phyloP scores from a whole-genome alignment of 2,329 filamentous ascomycete genomes.

The Curvularia eragrostidis region DNA sequence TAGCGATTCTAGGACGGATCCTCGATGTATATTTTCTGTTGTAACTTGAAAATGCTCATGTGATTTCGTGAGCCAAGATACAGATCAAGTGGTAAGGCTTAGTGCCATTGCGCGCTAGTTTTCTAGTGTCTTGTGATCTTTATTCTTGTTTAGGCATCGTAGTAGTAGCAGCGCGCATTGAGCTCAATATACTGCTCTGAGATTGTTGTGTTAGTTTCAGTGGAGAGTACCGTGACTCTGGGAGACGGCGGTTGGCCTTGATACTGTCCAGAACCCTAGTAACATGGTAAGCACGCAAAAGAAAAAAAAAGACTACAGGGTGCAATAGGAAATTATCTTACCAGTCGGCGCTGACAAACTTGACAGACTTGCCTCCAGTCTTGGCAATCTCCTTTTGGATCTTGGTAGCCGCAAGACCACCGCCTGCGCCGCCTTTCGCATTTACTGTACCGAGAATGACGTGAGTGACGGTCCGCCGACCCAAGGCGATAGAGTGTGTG shows the following conservation, averaged over 20 bases:
- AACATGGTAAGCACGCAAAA: constrained; percentile 22
- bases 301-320: not conserved
- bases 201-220: constrained; percentile 36
- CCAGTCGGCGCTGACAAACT: constrained; percentile 84
- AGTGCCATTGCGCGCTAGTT: not conserved
- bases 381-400: constrained; percentile 78
- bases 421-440: constrained; percentile 64
- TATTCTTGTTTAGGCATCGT: constrained; percentile 11
- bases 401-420: constrained; percentile 78
- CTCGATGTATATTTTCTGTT: not conserved
- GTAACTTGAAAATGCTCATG: not conserved
- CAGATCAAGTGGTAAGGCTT: not conserved
- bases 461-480: constrained; percentile 79
- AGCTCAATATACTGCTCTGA: constrained; percentile 36
- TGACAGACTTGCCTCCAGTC: constrained; percentile 72
- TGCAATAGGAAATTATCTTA: constrained; percentile 25
- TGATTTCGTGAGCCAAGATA: not conserved
- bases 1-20: not conserved
- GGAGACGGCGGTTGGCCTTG: constrained; percentile 73
- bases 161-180: constrained; percentile 23
- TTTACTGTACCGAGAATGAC: constrained; percentile 71
- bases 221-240: constrained; percentile 73
- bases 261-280: constrained; percentile 84
- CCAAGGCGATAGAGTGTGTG: constrained; percentile 71
- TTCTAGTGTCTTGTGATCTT: constrained; percentile 11